Evolutionary conservation across 2,329 filamentous ascomycete genomes (phyloP).

Genomic region (Tolypocladium endophyticum): DNA sequence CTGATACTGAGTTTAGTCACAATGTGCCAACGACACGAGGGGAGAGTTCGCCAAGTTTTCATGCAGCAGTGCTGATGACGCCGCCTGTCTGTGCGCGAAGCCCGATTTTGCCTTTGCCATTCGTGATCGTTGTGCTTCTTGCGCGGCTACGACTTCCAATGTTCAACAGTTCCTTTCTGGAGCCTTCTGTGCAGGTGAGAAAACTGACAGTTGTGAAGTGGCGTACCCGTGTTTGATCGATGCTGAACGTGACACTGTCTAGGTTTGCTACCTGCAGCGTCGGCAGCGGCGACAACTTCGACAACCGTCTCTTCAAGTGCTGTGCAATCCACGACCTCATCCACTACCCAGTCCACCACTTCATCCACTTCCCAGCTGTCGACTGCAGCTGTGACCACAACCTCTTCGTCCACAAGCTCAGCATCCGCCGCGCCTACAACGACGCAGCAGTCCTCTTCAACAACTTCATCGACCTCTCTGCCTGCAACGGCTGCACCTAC

Average conservation of each 20-base stretch:
- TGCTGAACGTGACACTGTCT: neutral
- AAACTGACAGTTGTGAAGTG: neutral
- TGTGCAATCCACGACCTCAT: neutral
- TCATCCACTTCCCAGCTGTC: neutral
- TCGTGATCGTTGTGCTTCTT: slow-evolving; percentile 23
- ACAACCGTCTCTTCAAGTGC: neutral
- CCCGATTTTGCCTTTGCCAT: slow-evolving; percentile 17
- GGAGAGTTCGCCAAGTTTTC: slow-evolving; percentile 10
- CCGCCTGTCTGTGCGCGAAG: slow-evolving; percentile 28
- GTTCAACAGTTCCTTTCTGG: slow-evolving; percentile 14
- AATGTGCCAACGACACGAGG: slow-evolving; percentile 10
- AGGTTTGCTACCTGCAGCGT: neutral
- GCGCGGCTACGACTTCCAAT: slow-evolving; percentile 16
- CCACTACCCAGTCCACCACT: neutral
- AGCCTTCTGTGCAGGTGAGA: slow-evolving; percentile 12
- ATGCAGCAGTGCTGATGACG: slow-evolving; percentile 18
- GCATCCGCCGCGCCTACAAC: neutral
- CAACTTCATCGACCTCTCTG: neutral
- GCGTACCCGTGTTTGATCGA: neutral
- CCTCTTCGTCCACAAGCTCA: neutral
- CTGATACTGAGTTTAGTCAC: slow-evolving; percentile 7
- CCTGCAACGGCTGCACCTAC: neutral
- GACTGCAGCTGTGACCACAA: neutral
- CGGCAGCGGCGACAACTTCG: neutral
- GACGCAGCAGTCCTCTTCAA: slow-evolving; percentile 1